Evolutionary conservation across 768 basidiomycete genomes (phyloP), one percentile per base, ranked within the genome.

Genomic region (Mycena pura): DNA sequence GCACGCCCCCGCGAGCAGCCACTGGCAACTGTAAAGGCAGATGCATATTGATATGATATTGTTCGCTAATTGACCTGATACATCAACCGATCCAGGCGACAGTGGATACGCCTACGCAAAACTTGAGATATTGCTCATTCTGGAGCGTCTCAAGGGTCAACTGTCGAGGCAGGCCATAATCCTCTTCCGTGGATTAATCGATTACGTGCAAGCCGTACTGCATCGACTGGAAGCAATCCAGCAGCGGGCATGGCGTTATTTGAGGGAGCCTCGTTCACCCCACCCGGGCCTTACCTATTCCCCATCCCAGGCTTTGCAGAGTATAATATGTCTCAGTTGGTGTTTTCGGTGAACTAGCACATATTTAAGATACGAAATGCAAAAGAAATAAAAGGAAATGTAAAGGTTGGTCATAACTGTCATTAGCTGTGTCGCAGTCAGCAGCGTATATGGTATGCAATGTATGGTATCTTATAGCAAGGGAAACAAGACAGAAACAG

Each of bases 1-100:
- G 77, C 27, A 73, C 66, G 11, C 72, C n/a, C n/a, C n/a, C 73
- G 3, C n/a, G n/a, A 36, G 59, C 39, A 11, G 51, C 0, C 25
- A 54, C 55, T 39, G 59, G 50, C 68, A 49, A 62, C 57, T 57
- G 62, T 52, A 13, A 66, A 58, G 13, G 76, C 57, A 64, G 70
- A 52, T 54, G 83, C 87, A 15, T 90, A 58, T 88, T 84, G n/a
- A 94, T 90, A 69, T 93, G 90, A 70, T 90, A 93, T 65, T 91
- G 89, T 71, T 95, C 93, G 1, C 93, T 93, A 1, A 95, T 95
- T 95, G 15, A 86, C 85, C 3, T 91, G 90, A 3, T 93, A 69
- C 86, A 95, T 91, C 57, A 95, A 73, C 50, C 84, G 78, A 69
- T 95, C 93, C 11, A 95, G 75, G 9, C 91, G 83, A 6, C 79